Base-by-base conservation (phyloP, 805 yeast genomes). In the Isabelozyma gotoi region DNA sequence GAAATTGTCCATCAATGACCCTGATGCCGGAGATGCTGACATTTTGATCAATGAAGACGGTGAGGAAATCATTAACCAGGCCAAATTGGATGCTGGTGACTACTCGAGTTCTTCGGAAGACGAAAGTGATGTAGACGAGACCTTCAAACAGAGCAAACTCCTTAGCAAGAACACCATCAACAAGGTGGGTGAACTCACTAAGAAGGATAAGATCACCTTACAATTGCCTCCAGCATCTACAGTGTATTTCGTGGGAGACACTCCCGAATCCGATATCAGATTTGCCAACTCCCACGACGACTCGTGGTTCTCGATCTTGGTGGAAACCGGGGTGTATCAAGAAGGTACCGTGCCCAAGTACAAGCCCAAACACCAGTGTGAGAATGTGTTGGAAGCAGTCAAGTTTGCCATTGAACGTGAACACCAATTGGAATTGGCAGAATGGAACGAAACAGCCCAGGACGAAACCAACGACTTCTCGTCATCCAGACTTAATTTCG, bases 161-260 rank as follows among this genome's bases (percentile, higher is more conserved):
- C 16, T 32, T 15, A 18, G 24, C 11, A 24, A 24, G 12, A 32
- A 32, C 17, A 21, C 32, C 16, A 20, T 47, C 24, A 43, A 47
- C 38, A 43, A 52, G 33, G 72, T 63, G 39, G 71, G 71, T 43
- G 78, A 70, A 44, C 77, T 76, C 21, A 65, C 78, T 32, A 59
- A 59, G 38, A 60, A 59, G 36, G 73, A 69, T 31, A 56, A 66
- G 43, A 69, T 71, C 49, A 68, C 71, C 18, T 80, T 71, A 53
- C 83, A 82, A 43, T 67, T 87, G 50, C 94, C 94, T 5, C 91
- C 91, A 3, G 89, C 94, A 3, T 82, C 88, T 4, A 86, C 94
- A 0, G 95, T 88, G 12, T 87, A 87, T 63, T 88, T 87, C 67
- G 94, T 87, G 40, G 96, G 96, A 55, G 96, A 87, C 59, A 87